Conservation (phyloP, 306 rosid species). For the Argentina anserina region DNA sequence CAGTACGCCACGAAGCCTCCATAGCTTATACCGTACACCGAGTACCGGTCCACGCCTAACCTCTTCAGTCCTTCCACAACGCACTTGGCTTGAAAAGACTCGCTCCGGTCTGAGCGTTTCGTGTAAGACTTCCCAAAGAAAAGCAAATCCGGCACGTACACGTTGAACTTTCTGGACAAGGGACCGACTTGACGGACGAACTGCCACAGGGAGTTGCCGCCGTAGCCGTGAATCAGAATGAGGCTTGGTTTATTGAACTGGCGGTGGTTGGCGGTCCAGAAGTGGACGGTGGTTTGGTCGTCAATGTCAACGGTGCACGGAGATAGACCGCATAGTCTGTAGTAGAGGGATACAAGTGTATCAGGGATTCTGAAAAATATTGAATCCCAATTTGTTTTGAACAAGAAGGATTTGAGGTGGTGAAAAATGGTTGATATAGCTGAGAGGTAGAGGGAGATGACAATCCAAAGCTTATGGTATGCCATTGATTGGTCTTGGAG, state of each 20-base stretch:
- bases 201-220: conserved; percentile 38
- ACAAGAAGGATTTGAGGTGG: not conserved
- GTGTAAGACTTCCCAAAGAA: conserved; percentile 40
- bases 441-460: conserved; percentile 12
- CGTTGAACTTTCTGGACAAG: conserved; percentile 20
- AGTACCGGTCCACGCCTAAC: conserved; percentile 25
- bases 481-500: conserved; percentile 5
- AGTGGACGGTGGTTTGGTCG: conserved; percentile 35
- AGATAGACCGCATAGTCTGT: conserved; percentile 30
- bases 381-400: not conserved
- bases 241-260: conserved; percentile 20
- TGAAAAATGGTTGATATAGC: conserved; percentile 4
- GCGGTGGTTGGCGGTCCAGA: conserved; percentile 28
- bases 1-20: conserved; percentile 40
- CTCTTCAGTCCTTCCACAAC: conserved; percentile 30
- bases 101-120: conserved; percentile 23
- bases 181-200: conserved; percentile 30
- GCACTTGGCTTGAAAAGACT: conserved; percentile 30
- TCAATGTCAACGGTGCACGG: conserved; percentile 31
- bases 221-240: conserved; percentile 37
- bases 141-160: conserved; percentile 35
- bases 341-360: conserved; percentile 14
- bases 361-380: conserved; percentile 2
- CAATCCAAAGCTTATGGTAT: not conserved
- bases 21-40: conserved; percentile 34